A percentile compares a stretch with the other conserved stretches of the same genome.
These are phyloP conservation scores for Whalleya microplaca DNA, from an alignment of 2,329 filamentous ascomycete genomes.

Conservation along the genomic window DNA sequence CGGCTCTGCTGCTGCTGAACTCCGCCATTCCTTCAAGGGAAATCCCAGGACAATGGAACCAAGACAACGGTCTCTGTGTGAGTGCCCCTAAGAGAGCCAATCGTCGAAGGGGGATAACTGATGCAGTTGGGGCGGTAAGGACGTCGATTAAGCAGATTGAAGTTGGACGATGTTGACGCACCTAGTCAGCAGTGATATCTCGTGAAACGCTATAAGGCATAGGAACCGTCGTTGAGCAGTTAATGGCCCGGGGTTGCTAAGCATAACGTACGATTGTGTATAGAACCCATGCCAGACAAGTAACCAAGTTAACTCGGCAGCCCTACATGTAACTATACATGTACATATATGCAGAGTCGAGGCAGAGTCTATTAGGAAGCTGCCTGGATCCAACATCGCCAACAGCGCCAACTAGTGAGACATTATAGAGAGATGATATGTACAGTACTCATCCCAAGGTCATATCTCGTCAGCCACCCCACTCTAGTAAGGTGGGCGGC, in stretches of 20 bases:
- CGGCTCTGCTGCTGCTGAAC: background rate
- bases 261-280: conserved; percentile 4
- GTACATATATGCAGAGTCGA: background rate
- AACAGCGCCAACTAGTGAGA: background rate
- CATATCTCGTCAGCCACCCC: conserved; percentile 14
- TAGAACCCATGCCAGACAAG: conserved; percentile 1
- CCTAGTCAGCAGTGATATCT: conserved; percentile 4
- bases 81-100: background rate
- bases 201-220: conserved; percentile 5
- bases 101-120: background rate
- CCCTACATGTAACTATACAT: conserved; percentile 14
- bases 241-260: background rate
- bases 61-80: background rate
- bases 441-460: conserved; percentile 1
- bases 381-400: background rate
- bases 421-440: conserved; percentile 2
- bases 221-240: background rate
- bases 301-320: conserved; percentile 5
- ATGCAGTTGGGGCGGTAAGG: conserved; percentile 15
- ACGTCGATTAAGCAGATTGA: conserved; percentile 9
- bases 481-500: conserved; percentile 9
- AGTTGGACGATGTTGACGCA: background rate
- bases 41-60: background rate
- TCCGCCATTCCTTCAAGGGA: background rate
- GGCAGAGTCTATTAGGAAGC: background rate